A percentile compares a stretch with the other conserved stretches of the same genome.
phyloP scores from a whole-genome alignment of 176 grass and related monocot genomes.

The Elymus sibiricus region DNA sequence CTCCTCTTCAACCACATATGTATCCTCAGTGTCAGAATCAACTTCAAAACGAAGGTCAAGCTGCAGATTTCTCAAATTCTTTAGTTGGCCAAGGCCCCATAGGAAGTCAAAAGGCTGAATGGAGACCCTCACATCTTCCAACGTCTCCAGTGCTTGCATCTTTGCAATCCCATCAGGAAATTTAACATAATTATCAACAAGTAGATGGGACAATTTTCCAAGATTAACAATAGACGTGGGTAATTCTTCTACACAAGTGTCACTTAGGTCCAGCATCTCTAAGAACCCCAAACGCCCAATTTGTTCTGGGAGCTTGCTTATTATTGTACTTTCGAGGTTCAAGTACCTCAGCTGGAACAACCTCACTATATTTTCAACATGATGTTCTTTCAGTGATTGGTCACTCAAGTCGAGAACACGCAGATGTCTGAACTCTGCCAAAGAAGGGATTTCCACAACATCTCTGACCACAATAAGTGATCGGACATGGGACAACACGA shows the following conservation, averaged over 20 bases:
- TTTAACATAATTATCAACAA: neutral
- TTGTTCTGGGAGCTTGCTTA: neutral
- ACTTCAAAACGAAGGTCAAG: neutral
- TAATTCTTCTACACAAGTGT: neutral
- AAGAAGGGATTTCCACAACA: neutral
- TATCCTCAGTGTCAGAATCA: neutral
- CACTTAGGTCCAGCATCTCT: neutral
- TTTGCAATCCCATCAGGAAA: neutral
- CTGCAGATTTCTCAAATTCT: neutral
- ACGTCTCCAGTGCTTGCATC: neutral
- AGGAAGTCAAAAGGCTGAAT: neutral
- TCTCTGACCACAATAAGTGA: neutral
- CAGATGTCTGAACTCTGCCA: neutral
- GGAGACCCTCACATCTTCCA: neutral
- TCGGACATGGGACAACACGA: neutral
- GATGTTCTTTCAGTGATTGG: rapidly evolving
- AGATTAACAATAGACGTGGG: neutral
- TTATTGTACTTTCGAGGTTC: rapidly evolving
- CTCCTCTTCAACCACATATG: neutral
- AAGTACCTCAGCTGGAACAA: neutral
- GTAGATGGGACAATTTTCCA: neutral
- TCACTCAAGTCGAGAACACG: neutral
- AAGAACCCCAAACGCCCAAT: neutral
- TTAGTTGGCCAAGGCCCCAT: neutral
- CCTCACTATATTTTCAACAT: neutral